Evolutionary conservation across 2,329 filamentous ascomycete species (phyloP).

Genomic region (Xylaria sp.): DNA sequence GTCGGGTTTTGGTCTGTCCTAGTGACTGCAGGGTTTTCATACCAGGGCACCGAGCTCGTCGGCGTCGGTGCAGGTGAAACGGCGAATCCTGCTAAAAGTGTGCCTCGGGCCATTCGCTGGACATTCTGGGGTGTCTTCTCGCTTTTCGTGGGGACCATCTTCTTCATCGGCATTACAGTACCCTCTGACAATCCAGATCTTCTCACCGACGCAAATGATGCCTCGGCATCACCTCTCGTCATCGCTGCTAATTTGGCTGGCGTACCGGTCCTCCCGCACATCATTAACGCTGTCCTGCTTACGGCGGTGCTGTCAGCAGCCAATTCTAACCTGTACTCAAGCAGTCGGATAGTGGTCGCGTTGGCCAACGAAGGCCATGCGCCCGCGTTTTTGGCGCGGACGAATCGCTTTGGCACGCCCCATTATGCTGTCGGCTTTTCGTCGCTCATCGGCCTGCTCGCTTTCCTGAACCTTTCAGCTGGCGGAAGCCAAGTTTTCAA

Average conservation of each 20-base stretch:
- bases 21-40: slow-evolving; percentile 75
- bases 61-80: slow-evolving; percentile 83
- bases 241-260: slow-evolving; percentile 70
- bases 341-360: slow-evolving; percentile 73
- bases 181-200: slow-evolving; percentile 69
- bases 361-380: slow-evolving; percentile 72
- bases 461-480: slow-evolving; percentile 72
- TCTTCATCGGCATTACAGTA: slow-evolving; percentile 78
- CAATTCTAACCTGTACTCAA: slow-evolving; percentile 80
- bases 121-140: slow-evolving; percentile 80
- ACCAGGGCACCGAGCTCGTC: slow-evolving; percentile 79
- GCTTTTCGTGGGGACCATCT: slow-evolving; percentile 72
- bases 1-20: slow-evolving; percentile 76
- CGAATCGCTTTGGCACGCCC: slow-evolving; percentile 70
- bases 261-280: slow-evolving; percentile 69
- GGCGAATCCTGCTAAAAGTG: slow-evolving; percentile 74
- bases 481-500: slow-evolving; percentile 70
- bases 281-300: slow-evolving; percentile 82
- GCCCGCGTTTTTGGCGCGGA: slow-evolving; percentile 66
- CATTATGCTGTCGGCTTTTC: slow-evolving; percentile 67
- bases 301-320: slow-evolving; percentile 82
- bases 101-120: slow-evolving; percentile 77
- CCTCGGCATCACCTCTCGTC: slow-evolving; percentile 73
- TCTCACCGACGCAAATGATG: slow-evolving; percentile 62
- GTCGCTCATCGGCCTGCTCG: slow-evolving; percentile 69